Conservation (phyloP, 1,284 basidiomycete genomes). For the Marasmius fiardii region DNA sequence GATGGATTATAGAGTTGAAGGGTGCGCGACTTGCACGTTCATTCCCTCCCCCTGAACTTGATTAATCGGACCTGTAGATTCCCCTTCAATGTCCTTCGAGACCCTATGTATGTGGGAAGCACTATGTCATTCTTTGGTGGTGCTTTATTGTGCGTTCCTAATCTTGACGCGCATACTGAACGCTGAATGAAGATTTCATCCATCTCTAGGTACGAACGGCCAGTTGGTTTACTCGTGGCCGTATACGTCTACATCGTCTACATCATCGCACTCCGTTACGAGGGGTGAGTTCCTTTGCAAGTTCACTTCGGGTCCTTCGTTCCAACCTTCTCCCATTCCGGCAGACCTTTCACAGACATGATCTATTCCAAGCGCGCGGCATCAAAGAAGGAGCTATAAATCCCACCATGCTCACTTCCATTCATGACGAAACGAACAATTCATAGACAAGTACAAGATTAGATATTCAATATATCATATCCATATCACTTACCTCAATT, state of each 20-base stretch:
- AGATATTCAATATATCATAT: neutral
- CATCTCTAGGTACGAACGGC: conserved; percentile 69
- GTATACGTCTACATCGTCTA: conserved; percentile 83
- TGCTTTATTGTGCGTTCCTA: conserved; percentile 67
- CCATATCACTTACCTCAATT: neutral
- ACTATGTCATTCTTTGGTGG: conserved; percentile 84
- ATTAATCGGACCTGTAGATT: conserved; percentile 43
- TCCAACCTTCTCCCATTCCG: neutral
- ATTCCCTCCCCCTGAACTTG: neutral
- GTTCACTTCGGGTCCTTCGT: too few relatives aligned
- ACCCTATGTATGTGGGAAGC: conserved; percentile 97
- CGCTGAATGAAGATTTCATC: neutral
- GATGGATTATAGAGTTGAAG: conserved; percentile 83
- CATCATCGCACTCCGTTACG: conserved; percentile 77
- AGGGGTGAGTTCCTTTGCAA: conserved; percentile 61
- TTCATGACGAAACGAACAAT: neutral
- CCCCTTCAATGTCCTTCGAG: conserved; percentile 90
- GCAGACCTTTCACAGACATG: conserved; percentile 81
- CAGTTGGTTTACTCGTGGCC: conserved; percentile 75
- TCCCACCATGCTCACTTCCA: too few relatives aligned
- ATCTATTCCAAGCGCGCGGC: conserved; percentile 65
- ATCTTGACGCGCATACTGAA: neutral
- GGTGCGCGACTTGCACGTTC: conserved; percentile 32
- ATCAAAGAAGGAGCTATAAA: conserved; percentile 19
- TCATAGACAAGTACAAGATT: neutral